Conservation (phyloP, 441 rosid species). For the Capsella rubella region DNA sequence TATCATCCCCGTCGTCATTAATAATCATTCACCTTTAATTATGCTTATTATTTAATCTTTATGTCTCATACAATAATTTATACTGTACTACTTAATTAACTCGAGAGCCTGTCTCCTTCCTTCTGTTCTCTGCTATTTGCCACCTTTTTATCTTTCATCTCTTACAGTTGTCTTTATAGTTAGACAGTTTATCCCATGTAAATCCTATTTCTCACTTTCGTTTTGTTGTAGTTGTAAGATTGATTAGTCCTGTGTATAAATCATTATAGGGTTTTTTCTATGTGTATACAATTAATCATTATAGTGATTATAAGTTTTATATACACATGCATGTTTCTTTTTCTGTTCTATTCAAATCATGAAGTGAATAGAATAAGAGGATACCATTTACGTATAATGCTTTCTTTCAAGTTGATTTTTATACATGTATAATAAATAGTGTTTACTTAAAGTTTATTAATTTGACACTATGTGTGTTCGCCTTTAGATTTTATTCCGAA, state of each 20-base stretch:
- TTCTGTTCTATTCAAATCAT: background rate
- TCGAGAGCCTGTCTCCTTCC: background rate
- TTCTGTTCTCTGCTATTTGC: background rate
- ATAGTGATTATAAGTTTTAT: too few relatives aligned
- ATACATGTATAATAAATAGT: background rate
- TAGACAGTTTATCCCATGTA: background rate
- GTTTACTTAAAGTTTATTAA: background rate
- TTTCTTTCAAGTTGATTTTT: background rate
- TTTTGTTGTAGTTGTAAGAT: background rate
- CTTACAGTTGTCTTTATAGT: background rate
- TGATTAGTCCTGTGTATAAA: background rate
- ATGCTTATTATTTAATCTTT: slow-evolving; percentile 4
- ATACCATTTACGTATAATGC: background rate
- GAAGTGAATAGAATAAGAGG: background rate
- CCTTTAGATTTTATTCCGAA: background rate
- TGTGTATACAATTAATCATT: background rate
- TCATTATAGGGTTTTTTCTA: background rate
- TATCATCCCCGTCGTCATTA: slow-evolving; percentile 10
- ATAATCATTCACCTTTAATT: slow-evolving; percentile 5
- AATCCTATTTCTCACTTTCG: background rate
- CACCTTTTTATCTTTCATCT: background rate
- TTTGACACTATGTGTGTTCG: background rate
- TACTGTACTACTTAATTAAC: background rate
- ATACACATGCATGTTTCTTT: too few relatives aligned
- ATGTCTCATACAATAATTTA: slow-evolving; percentile 10